Conservation (phyloP, 805 yeast species). For the Saturnispora kantuleensis region DNA sequence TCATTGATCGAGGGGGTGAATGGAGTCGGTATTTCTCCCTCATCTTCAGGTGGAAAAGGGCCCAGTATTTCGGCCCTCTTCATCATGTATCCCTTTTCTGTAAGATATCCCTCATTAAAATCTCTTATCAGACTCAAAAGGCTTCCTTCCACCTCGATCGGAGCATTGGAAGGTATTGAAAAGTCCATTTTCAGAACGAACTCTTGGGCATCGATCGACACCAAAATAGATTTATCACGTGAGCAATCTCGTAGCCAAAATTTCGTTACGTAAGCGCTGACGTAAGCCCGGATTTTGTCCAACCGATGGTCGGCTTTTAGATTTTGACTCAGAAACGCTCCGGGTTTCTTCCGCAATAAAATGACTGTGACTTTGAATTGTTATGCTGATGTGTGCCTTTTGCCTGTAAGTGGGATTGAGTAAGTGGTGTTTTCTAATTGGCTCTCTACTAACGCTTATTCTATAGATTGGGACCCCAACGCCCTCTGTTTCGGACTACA, state of each 20-base stretch:
- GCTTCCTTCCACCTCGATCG: conserved; percentile 27
- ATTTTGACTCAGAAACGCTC: no score
- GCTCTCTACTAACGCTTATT: conserved; percentile 2
- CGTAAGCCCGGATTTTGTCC: no score
- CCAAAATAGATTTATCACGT: no score
- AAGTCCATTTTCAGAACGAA: conserved; percentile 29
- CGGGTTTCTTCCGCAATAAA: neutral
- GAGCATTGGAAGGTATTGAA: conserved; percentile 35
- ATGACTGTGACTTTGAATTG: conserved; percentile 44
- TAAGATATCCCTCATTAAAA: conserved; percentile 58
- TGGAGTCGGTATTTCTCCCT: neutral
- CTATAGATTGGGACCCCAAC: conserved; percentile 62
- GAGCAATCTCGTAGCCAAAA: no score
- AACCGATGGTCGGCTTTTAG: no score
- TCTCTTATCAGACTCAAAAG: conserved; percentile 38
- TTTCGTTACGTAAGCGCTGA: no score
- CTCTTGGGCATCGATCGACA: no score
- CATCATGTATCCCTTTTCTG: conserved; percentile 62
- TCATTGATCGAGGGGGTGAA: neutral
- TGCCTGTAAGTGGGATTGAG: conserved; percentile 50
- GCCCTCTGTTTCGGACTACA: conserved; percentile 74
- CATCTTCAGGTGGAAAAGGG: neutral
- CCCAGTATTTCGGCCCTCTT: conserved; percentile 36
- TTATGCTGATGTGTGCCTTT: conserved; percentile 76
- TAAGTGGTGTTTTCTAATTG: neutral